Evolutionary conservation across 495 filamentous ascomycete species (phyloP), one percentile per base, ranked within the genome.

Genomic region (Xeromyces bisporus): DNA sequence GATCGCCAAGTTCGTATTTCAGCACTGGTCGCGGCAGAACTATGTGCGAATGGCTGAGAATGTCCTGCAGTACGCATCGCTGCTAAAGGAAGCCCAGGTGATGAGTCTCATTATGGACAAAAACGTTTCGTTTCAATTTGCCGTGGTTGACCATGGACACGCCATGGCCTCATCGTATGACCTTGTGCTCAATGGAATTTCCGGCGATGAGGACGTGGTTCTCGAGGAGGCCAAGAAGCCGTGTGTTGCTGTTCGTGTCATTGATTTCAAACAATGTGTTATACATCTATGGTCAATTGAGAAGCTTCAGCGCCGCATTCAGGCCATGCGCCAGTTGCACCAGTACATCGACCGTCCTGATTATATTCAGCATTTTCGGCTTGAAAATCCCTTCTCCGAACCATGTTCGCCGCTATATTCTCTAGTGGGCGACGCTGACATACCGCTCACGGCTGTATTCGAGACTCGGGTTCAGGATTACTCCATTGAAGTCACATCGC

Each of bases 91-190:
- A 50, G 91, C 87, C 3, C 89, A 97, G 48, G 73, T 97, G 29
- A 87, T 97, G 80, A 94, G 91, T 56, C 83, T 93, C 36, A 83
- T 85, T 38, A 80, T 97, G 67, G 84, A 89, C 42, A 89, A 93
- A 55, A 73, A 73, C 39, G 77, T 93, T 10, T 80, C 87, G 20
- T 97, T 97, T 55, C 89, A 97, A 53, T 96, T 93, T 48, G 77
- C 83, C 11, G 71, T 96, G 34, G 71, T 96, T 16, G 85, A 91
- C 37, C 62, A 78, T 42, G 89, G 89, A 1, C 86, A 96, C 42
- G 71, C 75, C 28, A 70, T 86, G 46, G 81, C 75, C 35, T 96
- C 91, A 5, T 92, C 82, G 3, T 97, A 97, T 50, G 89, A 97
- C 52, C 75, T 96, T 41, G 85, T 96, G 3, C 60, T 97, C 23